Evolutionary conservation across 2,329 filamentous ascomycete species (phyloP).

Genomic region (Claviceps spartinae): DNA sequence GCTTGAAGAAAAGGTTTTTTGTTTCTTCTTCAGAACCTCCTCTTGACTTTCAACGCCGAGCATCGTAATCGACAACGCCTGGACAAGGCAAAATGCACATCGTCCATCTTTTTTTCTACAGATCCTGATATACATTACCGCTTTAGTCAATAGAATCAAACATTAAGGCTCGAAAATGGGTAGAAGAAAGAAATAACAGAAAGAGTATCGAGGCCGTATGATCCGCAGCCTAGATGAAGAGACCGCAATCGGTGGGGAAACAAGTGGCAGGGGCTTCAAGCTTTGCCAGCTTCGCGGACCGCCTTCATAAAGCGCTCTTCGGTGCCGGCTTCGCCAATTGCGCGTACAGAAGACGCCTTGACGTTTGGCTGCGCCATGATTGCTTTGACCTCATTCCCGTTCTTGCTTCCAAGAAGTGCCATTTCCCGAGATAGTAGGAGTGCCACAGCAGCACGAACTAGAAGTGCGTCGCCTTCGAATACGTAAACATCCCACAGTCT

Average conservation of each 20-base stretch:
- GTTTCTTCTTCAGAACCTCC: not conserved
- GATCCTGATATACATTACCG: constrained; percentile 13
- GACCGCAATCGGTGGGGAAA: not conserved
- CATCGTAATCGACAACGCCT: constrained; percentile 9
- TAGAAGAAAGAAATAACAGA: not conserved
- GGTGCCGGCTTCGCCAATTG: constrained; percentile 29
- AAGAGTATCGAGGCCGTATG: not conserved
- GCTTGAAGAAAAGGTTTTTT: not conserved
- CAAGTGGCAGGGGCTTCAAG: constrained; percentile 7
- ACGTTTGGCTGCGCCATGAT: constrained; percentile 21
- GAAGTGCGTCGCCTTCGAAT: constrained; percentile 63
- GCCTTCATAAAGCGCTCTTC: constrained; percentile 30
- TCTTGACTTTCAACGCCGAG: not conserved
- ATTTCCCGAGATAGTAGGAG: constrained; percentile 43
- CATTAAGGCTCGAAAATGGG: constrained; percentile 1
- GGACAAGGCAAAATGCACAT: constrained; percentile 1
- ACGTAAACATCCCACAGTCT: constrained; percentile 72
- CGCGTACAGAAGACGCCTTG: constrained; percentile 17
- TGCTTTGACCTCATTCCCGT: constrained; percentile 28
- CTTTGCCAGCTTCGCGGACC: constrained; percentile 22
- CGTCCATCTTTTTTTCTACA: constrained; percentile 9
- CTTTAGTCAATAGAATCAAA: constrained; percentile 8
- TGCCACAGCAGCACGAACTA: constrained; percentile 59
- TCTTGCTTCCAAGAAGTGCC: constrained; percentile 33
- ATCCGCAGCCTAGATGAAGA: not conserved